These are phyloP conservation scores for Hanseniaspora vineae DNA, from an alignment of 805 yeast genomes.

Conservation along the genomic window DNA sequence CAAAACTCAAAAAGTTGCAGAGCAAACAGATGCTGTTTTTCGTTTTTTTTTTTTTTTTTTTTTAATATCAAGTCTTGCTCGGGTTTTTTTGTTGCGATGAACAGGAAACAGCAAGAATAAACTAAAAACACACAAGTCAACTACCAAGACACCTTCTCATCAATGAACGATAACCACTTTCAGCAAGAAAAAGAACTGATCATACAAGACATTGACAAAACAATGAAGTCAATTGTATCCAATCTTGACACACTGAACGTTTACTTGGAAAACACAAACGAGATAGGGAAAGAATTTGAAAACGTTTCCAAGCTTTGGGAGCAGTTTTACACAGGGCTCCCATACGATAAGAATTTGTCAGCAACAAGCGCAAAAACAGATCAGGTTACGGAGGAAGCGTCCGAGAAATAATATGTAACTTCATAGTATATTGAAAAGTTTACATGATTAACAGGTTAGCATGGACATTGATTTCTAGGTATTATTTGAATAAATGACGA, in stretches of 20 bases:
- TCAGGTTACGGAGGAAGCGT: not conserved
- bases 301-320: slow-evolving; percentile 61
- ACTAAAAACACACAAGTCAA: not conserved
- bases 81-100: no score
- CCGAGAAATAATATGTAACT: no score
- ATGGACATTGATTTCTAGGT: no score
- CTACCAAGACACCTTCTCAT: no score
- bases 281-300: slow-evolving; percentile 68
- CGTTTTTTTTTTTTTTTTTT: no score
- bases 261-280: slow-evolving; percentile 51
- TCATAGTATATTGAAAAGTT: no score
- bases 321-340: slow-evolving; percentile 45
- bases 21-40: no score
- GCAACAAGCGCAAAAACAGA: slow-evolving; percentile 11
- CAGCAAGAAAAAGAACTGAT: slow-evolving; percentile 19
- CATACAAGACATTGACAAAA: slow-evolving; percentile 20
- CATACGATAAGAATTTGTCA: slow-evolving; percentile 1
- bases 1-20: no score
- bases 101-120: no score
- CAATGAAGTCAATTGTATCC: slow-evolving; percentile 53
- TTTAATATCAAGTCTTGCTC: not conserved
- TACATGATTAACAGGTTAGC: no score
- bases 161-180: slow-evolving; percentile 12
- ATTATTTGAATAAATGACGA: no score
- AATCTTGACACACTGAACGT: slow-evolving; percentile 55